phyloP scores from a whole-genome alignment of 108 stramenopile genomes.

The Epithemia pelagica region DNA sequence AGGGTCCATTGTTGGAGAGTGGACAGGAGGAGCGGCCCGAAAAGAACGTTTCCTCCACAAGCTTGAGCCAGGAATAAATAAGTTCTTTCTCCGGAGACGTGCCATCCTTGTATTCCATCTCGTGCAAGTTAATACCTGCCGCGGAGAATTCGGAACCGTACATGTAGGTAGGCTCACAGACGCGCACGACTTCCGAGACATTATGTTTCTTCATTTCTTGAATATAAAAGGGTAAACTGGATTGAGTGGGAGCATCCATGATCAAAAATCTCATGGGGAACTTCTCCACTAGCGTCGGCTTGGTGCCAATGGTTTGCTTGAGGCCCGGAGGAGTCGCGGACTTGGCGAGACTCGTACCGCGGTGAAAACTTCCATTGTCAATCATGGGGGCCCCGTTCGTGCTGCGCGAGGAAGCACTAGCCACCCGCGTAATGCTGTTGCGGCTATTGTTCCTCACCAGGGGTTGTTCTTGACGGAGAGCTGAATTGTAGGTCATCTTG shows the following conservation, averaged over 20 bases:
- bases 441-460: background rate
- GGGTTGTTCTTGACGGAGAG: background rate
- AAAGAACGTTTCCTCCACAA: slow-evolving; percentile 83
- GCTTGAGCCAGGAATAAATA: slow-evolving; percentile 77
- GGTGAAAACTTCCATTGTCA: too few species aligned
- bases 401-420: background rate
- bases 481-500: too few species aligned
- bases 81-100: slow-evolving; percentile 76
- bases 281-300: slow-evolving; percentile 52
- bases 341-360: too few species aligned
- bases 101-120: slow-evolving; percentile 96
- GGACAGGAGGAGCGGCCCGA: background rate
- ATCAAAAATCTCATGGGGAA: slow-evolving; percentile 84
- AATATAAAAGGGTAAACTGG: slow-evolving; percentile 90
- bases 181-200: slow-evolving; percentile 89
- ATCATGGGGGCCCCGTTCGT: too few species aligned
- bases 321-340: too few species aligned
- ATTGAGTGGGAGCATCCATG: slow-evolving; percentile 95
- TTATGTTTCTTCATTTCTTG: slow-evolving; percentile 84
- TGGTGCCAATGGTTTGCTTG: slow-evolving; percentile 38
- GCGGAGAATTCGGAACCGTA: slow-evolving; percentile 46
- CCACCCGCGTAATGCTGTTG: background rate
- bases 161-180: slow-evolving; percentile 91
- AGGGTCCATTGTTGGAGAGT: slow-evolving; percentile 7
- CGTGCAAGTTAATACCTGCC: slow-evolving; percentile 86